Evolutionary conservation across 1,139 yeast genomes (phyloP).

Genomic region (Pichia sp.): DNA sequence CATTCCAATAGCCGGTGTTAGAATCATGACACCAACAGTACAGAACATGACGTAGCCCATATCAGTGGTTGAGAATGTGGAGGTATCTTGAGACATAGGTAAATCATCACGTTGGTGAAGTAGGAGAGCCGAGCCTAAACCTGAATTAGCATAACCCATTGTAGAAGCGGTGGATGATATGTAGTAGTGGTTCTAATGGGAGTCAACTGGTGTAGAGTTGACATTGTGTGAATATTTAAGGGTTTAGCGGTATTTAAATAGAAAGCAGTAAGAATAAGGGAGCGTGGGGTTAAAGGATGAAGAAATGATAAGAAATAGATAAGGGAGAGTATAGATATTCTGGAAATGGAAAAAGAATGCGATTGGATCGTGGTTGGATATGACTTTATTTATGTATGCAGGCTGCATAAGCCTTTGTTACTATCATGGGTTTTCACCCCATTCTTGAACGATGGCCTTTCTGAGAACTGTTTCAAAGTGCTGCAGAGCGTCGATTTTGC

Average conservation of each 20-base stretch:
- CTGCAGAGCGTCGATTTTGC: conserved; percentile 61
- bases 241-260: not conserved
- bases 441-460: conserved; percentile 61
- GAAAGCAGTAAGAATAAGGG: too few species aligned
- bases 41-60: conserved; percentile 36
- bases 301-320: too few species aligned
- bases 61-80: conserved; percentile 28
- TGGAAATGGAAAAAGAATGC: too few species aligned
- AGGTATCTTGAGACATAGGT: conserved; percentile 26
- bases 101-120: conserved; percentile 7
- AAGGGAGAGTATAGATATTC: too few species aligned
- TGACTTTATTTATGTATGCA: too few species aligned
- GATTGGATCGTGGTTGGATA: too few species aligned
- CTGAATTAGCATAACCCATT: conserved; percentile 28
- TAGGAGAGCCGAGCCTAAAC: conserved; percentile 27
- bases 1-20: conserved; percentile 41
- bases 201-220: not conserved
- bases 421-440: not conserved
- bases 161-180: not conserved
- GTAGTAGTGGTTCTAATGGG: not conserved
- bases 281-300: too few species aligned
- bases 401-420: too few species aligned
- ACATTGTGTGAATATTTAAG: too few species aligned
- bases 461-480: conserved; percentile 60
- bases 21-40: conserved; percentile 37